phyloP scores from a whole-genome alignment of 805 yeast species.

The Cyberlindnera nakhonratchasimensis region DNA sequence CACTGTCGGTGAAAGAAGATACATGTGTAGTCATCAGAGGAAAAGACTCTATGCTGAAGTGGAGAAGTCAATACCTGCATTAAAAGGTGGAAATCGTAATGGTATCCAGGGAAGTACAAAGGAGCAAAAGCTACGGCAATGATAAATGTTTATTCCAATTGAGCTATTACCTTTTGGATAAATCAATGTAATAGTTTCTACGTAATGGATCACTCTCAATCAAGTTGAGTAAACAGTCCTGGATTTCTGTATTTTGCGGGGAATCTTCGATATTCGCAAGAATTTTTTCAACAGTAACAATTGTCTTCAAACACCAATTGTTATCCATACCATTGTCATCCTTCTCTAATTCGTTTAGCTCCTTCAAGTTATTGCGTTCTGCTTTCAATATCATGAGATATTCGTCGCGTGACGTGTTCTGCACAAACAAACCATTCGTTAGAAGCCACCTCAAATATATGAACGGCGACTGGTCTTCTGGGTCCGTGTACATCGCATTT shows the following conservation, averaged over 20 bases:
- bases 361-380: conserved; percentile 49
- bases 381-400: conserved; percentile 38
- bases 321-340: conserved; percentile 63
- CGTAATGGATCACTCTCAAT: conserved; percentile 62
- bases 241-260: conserved; percentile 30
- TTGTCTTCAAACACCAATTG: conserved; percentile 71
- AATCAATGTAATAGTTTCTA: conserved; percentile 51
- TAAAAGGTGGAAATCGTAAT: background rate
- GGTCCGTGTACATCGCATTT: conserved; percentile 88
- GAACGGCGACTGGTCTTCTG: conserved; percentile 94
- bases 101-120: too few species aligned
- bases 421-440: conserved; percentile 31
- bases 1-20: conserved; percentile 45
- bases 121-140: background rate
- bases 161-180: background rate
- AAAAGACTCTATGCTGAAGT: conserved; percentile 42
- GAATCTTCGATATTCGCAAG: conserved; percentile 18
- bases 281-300: conserved; percentile 43
- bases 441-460: conserved; percentile 80
- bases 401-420: conserved; percentile 27
- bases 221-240: conserved; percentile 39
- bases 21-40: conserved; percentile 49
- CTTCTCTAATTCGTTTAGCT: conserved; percentile 68
- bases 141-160: background rate
- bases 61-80: background rate